Base-by-base conservation (phyloP, 495 filamentous ascomycete genomes). In the Chaetomium fimeti region DNA sequence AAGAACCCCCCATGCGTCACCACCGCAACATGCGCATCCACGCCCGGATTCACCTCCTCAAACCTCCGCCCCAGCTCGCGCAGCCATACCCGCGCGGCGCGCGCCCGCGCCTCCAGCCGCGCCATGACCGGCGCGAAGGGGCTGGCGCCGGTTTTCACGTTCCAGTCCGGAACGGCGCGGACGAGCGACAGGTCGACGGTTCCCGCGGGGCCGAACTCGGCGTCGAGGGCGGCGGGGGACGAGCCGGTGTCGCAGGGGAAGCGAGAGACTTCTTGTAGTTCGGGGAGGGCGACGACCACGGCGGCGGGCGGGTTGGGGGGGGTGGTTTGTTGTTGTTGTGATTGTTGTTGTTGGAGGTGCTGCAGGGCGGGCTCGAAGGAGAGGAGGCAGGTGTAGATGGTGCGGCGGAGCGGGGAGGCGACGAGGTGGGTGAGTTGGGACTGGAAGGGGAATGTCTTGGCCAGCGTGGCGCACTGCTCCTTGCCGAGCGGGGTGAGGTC, bases 351-450 rank as follows among this genome's bases (percentile, higher is more conserved):
- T 74, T 67, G 12, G 8, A 77, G 4, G 74, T 66, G 51, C 7
- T 32, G n/a, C 8, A 60, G 49, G 2, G 63, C 69, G 4, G 87
- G 79, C 52, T 73, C 75, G 76, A 97, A 97, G 53, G 83, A 84
- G 56, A 86, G 76, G 12, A 96, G 81, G 6, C 89, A 86, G 0
- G 93, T 97, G 73, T 90, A 88, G 38, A 98, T 77, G 4, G 93
- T 95, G 60, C 93, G 88, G 25, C 88, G 87, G 54, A 97, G 82
- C 1, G 93, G 93, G 0, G 91, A 96, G 52, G 91, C 87, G 20
- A 93, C 84, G 2, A 97, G 81, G 57, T 92, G 82, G 8, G 87
- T 87, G 73, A 93, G 76, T 40, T 83, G 73, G 24, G 81, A 75
- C 69, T 88, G 85, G 71, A 78, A 68, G 13, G 90, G 89, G 75